A percentile compares a stretch with the other conserved stretches of the same genome.
phyloP scores from a whole-genome alignment of 1,284 basidiomycete species.

The Papiliotrema nemorosa region DNA sequence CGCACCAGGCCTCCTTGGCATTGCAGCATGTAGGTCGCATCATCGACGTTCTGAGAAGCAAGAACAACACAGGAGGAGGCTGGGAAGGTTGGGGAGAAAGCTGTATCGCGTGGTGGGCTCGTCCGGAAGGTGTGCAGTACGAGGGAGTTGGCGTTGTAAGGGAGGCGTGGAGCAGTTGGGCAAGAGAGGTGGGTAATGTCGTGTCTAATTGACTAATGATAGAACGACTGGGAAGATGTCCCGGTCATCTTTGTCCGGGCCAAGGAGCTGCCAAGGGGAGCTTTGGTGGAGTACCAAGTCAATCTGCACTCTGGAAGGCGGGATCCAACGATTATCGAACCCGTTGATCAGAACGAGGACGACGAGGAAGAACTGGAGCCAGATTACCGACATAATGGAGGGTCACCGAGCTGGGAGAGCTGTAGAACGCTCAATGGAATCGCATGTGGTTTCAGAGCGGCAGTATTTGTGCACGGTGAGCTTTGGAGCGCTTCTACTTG shows the following conservation, averaged over 20 bases:
- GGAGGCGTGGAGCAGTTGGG: constrained; percentile 49
- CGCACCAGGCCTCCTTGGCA: constrained; percentile 58
- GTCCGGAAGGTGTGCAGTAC: constrained; percentile 15
- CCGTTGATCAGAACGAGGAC: constrained; percentile 14
- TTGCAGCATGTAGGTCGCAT: constrained; percentile 79
- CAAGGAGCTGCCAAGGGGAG: constrained; percentile 69
- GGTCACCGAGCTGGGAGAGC: constrained; percentile 20
- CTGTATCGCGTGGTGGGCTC: constrained; percentile 63
- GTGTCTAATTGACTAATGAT: not conserved
- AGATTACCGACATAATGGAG: constrained; percentile 1
- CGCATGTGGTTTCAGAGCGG: constrained; percentile 17
- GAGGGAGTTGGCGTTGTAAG: constrained; percentile 52
- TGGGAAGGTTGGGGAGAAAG: constrained; percentile 63
- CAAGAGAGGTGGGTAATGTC: constrained; percentile 17
- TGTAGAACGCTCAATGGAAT: constrained; percentile 9
- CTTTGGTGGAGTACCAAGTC: constrained; percentile 56
- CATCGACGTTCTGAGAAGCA: constrained; percentile 56
- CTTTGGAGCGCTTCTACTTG: not conserved
- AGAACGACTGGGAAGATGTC: constrained; percentile 28
- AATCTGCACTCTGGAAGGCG: constrained; percentile 45
- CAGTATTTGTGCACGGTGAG: constrained; percentile 24
- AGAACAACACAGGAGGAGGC: constrained; percentile 55
- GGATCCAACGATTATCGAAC: not conserved
- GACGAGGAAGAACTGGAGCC: constrained; percentile 20
- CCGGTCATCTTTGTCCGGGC: constrained; percentile 68